Evolutionary conservation across 192 early-diverging fungal genomes (phyloP), one percentile per base, ranked within the genome.

Genomic region (Backusella australiensis): DNA sequence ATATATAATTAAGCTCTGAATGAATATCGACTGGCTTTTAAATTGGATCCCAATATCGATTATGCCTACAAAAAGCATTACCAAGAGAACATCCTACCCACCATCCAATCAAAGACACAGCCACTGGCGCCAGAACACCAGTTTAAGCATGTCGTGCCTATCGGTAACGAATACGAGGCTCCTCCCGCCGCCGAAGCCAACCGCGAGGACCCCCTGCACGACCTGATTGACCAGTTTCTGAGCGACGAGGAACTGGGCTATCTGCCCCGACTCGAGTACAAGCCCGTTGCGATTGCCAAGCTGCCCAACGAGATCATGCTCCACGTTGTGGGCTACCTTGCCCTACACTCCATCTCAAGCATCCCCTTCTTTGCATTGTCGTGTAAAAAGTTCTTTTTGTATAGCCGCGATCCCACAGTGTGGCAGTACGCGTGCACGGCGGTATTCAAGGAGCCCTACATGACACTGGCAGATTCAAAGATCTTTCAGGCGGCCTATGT

Each of bases 361-460:
- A 63, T 85, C 52, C 70, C 77, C 8, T 63, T 52, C 14, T 75
- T 83, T 78, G 78, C 79, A n/a, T 66, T 81, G 21, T 71, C 56
- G 2, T 85, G 84, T 42, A 83, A 81, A 59, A 76, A 76, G 35
- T 85, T 85, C 23, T 81, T 78, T 21, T 65, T 83, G 34, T 44
- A 81, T 29, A 79, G 79, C 12, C 67, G 77, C 9, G 77, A 77
- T 15, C 72, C 67, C 32, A 73, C 79, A 1, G 39, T 85, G 15
- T 85, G 84, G 84, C 69, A 72, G 63, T 78, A 66, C 44, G 73
- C 80, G 4, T 81, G 84, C 71, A 80, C 77, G 36, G 41, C 78
- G 46, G 72, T 67, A 1, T 77, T 81, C 75, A 59, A 75, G 26
- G 34, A 39, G 26, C 81, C 77, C 35, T 19, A 26, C 19, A 78